Percentiles rank a stretch among this genome's conserved stretches.
phyloP scores from a whole-genome alignment of 345 rosid genomes.

The Arabis hirsuta region DNA sequence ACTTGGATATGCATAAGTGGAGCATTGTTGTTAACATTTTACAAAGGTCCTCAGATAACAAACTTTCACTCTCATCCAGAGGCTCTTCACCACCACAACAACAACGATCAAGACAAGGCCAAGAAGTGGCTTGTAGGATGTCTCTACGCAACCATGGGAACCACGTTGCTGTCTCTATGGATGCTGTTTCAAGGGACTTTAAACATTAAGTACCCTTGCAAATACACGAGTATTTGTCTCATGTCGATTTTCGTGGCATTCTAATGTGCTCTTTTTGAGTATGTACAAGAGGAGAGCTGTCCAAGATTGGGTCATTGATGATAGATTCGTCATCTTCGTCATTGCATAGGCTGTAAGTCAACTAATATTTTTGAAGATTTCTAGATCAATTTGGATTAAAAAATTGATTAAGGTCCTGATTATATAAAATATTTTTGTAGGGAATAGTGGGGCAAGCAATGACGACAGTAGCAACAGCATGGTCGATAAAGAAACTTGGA shows the following conservation, averaged over 20 bases:
- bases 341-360: conserved; percentile 60
- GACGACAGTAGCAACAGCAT: conserved; percentile 69
- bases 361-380: background rate
- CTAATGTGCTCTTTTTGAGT: conserved; percentile 58
- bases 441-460: conserved; percentile 72
- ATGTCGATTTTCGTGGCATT: conserved; percentile 62
- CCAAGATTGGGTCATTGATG: conserved; percentile 57
- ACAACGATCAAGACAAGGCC: conserved; percentile 15
- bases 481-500: conserved; percentile 70
- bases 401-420: background rate
- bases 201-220: conserved; percentile 56
- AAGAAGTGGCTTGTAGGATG: conserved; percentile 32
- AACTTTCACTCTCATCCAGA: conserved; percentile 25
- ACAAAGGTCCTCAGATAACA: conserved; percentile 56
- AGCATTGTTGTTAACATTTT: conserved; percentile 58
- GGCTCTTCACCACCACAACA: conserved; percentile 4
- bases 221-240: conserved; percentile 64
- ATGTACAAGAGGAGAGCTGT: conserved; percentile 44
- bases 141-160: conserved; percentile 9
- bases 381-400: background rate
- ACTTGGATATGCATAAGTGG: conserved; percentile 62
- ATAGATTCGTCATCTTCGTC: conserved; percentile 48
- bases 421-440: conserved; percentile 32
- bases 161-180: conserved; percentile 58
- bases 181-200: conserved; percentile 62